A percentile compares a stretch with the other conserved stretches of the same genome.
Conservation (phyloP, 371 early-diverging fungal genomes). For the Mucor velutinosus region DNA sequence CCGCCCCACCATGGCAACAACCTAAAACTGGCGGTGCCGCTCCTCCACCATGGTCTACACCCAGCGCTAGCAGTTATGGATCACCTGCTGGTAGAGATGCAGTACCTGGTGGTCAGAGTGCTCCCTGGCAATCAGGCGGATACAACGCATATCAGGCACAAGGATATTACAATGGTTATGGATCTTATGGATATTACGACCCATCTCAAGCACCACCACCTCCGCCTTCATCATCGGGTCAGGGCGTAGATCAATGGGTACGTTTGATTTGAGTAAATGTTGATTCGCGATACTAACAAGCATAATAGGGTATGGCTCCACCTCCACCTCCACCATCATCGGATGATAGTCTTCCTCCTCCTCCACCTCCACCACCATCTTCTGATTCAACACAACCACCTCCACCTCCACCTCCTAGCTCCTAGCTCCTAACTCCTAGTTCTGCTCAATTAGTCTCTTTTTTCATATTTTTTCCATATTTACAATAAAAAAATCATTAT, state of each 20-base stretch:
- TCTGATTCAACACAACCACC: slow-evolving; percentile 29
- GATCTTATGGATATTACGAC: slow-evolving; percentile 31
- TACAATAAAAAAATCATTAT: not conserved
- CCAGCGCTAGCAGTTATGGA: slow-evolving; percentile 10
- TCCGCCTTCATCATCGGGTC: slow-evolving; percentile 9
- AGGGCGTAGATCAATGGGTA: slow-evolving; percentile 12
- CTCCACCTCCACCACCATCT: slow-evolving; percentile 47
- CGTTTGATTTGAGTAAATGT: slow-evolving; percentile 3
- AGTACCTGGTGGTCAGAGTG: slow-evolving; percentile 13
- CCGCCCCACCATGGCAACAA: slow-evolving; percentile 45
- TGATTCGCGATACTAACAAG: not conserved
- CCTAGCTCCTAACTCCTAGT: no score
- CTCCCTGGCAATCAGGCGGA: slow-evolving; percentile 41
- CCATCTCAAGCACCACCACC: slow-evolving; percentile 32
- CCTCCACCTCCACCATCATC: slow-evolving; percentile 43
- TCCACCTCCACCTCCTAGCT: slow-evolving; percentile 21
- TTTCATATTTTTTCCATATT: not conserved
- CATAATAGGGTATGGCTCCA: slow-evolving; percentile 24
- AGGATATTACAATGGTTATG: slow-evolving; percentile 35
- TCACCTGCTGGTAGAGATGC: slow-evolving; percentile 9
- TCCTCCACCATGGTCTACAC: slow-evolving; percentile 31
- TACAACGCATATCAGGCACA: slow-evolving; percentile 14
- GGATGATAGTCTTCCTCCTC: slow-evolving; percentile 34
- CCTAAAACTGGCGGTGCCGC: slow-evolving; percentile 18
- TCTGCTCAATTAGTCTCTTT: not conserved